phyloP scores from a whole-genome alignment of 2,329 filamentous ascomycete species.

The Xylaria sp. region DNA sequence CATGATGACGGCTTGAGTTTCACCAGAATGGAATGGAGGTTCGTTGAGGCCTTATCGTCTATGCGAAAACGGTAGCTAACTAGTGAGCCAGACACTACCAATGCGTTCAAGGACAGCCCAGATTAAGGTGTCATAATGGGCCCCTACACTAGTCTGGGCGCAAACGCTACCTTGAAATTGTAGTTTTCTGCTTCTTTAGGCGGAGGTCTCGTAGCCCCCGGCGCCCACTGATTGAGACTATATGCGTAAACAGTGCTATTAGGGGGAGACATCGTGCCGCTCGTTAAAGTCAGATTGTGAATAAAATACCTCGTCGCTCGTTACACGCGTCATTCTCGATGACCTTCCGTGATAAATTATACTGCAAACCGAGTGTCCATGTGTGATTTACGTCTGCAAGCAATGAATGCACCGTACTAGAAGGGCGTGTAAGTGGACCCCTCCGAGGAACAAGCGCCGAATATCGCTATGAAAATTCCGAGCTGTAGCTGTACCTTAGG shows the following conservation, averaged over 20 bases:
- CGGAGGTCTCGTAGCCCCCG: slow-evolving; percentile 22
- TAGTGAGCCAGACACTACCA: slow-evolving; percentile 19
- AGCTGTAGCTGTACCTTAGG: background rate
- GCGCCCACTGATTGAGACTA: slow-evolving; percentile 28
- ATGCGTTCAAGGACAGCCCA: slow-evolving; percentile 18
- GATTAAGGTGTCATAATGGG: slow-evolving; percentile 12
- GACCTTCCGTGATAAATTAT: background rate
- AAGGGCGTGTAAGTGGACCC: slow-evolving; percentile 22
- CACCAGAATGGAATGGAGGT: slow-evolving; percentile 47
- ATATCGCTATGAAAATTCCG: slow-evolving; percentile 31
- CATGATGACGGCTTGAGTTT: slow-evolving; percentile 68
- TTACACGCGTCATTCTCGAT: slow-evolving; percentile 21
- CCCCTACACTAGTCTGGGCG: slow-evolving; percentile 5
- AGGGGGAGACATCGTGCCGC: slow-evolving; percentile 30
- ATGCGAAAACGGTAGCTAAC: slow-evolving; percentile 12
- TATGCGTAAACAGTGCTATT: slow-evolving; percentile 28
- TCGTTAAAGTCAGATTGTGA: slow-evolving; percentile 41
- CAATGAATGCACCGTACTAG: background rate
- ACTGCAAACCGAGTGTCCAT: background rate
- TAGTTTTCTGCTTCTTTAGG: slow-evolving; percentile 41
- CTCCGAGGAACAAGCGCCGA: slow-evolving; percentile 28
- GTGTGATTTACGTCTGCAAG: background rate
- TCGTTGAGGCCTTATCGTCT: slow-evolving; percentile 18
- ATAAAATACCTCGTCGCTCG: slow-evolving; percentile 38
- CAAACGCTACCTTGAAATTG: slow-evolving; percentile 24